Base-by-base conservation (phyloP, 1,139 yeast genomes). In the Geotrichum klebahnii region DNA sequence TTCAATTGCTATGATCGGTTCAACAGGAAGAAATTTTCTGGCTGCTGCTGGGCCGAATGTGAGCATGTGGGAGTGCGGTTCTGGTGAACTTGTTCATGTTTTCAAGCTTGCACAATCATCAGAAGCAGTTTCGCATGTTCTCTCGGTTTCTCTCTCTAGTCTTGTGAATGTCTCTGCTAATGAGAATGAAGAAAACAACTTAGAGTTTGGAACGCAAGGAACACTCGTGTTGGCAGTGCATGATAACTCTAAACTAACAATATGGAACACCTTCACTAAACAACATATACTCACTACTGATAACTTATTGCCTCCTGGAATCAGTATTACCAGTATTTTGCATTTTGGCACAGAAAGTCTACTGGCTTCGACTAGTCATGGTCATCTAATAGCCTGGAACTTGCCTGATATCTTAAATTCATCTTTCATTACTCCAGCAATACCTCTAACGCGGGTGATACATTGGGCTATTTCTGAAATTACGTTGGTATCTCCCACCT, bases 31-130 rank as follows among this genome's bases (percentile, higher is more conserved):
- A 32, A 83, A 84, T 59, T 70, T 85, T 54, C 55, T 82, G 24
- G 74, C 69, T 29, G 52, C 53, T 44, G 59, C 61, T 5, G 45
- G 58, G 1, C 26, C 23, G 4, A 84, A 81, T 59, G 69, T 81
- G 1, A 70, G 68, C 41, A 59, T 85, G 36, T 84, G 88, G 89
- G 92, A 85, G 58, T 77, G 85, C 60, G 82, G 85, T 0, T 62
- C 76, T 1, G 86, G 81, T 0, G 51, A 62, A 17, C 61, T 66
- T 2, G 61, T 82, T 6, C 66, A 74, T 54, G 64, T 67, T 2
- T 72, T 80, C 47, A 50, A 53, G 1, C 64, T 49, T 20, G 52
- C 35, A 4, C 40, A 36, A 34, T 49, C 55, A 10, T 60, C 53
- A 2, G 37, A 40, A 6, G 54, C 54, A 19, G 16, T 56, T 19